phyloP scores from a whole-genome alignment of 441 rosid genomes.

The Adansonia grandidieri region DNA sequence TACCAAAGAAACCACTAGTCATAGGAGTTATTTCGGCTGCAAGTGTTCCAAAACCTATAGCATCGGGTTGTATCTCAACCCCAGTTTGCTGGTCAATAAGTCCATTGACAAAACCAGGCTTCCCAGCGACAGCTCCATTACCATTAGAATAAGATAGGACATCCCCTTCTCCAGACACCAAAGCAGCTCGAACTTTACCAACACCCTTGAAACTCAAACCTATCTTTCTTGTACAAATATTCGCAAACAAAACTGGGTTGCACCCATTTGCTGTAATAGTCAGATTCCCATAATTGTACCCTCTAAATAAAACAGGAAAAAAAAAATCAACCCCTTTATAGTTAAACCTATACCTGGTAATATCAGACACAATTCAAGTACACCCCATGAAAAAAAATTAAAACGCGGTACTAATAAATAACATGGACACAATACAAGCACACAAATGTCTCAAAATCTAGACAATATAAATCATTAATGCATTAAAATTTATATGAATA shows the following conservation, averaged over 20 bases:
- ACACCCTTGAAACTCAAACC: constrained; percentile 36
- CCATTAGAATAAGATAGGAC: constrained; percentile 44
- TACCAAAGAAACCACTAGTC: constrained; percentile 36
- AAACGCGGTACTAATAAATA: too few relatives aligned
- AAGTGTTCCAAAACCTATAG: constrained; percentile 50
- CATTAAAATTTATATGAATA: too few relatives aligned
- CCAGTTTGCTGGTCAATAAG: constrained; percentile 30
- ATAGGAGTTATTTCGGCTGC: constrained; percentile 61
- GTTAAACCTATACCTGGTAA: neutral
- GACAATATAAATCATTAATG: too few relatives aligned
- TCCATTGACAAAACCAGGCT: constrained; percentile 19
- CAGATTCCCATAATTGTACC: constrained; percentile 27
- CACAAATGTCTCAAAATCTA: too few relatives aligned
- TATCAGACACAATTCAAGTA: too few relatives aligned
- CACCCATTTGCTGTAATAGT: constrained; percentile 28
- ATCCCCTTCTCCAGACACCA: constrained; percentile 62
- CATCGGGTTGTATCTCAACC: constrained; percentile 56
- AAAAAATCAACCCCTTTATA: neutral
- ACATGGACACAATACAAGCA: too few relatives aligned
- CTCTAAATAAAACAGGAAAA: constrained; percentile 24
- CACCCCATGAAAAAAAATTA: too few relatives aligned
- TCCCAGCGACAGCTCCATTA: constrained; percentile 37
- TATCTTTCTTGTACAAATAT: constrained; percentile 28
- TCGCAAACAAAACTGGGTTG: constrained; percentile 22
- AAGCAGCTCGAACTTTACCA: constrained; percentile 42